phyloP scores from a whole-genome alignment of 2,329 filamentous ascomycete genomes.

The Diaporthe ilicicola region DNA sequence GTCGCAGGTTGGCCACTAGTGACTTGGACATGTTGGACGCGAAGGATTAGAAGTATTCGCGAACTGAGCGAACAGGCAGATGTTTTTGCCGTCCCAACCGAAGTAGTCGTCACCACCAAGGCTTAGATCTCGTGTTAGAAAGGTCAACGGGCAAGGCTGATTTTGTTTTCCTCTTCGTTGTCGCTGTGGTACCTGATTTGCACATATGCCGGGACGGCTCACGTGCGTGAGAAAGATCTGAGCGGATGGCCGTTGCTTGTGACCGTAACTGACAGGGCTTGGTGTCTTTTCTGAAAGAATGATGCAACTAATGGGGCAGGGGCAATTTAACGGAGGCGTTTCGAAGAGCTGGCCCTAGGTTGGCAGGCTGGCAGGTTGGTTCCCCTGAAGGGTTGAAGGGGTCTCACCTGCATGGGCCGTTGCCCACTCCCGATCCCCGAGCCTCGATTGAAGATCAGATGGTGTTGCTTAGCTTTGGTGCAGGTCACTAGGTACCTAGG shows the following conservation, averaged over 20 bases:
- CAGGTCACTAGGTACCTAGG: no score
- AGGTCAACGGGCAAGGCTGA: background rate
- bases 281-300: background rate
- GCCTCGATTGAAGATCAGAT: constrained; percentile 4
- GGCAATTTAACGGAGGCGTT: background rate
- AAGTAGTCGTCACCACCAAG: constrained; percentile 6
- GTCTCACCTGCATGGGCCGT: constrained; percentile 12
- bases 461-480: constrained; percentile 2
- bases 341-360: background rate
- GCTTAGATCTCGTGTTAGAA: background rate
- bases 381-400: background rate
- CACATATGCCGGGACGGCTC: no score
- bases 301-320: background rate
- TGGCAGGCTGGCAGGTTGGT: background rate
- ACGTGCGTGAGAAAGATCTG: background rate
- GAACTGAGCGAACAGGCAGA: background rate
- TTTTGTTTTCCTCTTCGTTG: background rate
- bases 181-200: background rate
- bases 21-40: background rate
- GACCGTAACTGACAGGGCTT: background rate
- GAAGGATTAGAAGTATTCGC: background rate
- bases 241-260: constrained; percentile 6
- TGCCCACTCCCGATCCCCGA: background rate
- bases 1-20: background rate
- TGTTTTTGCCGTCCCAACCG: background rate